Percentiles rank a stretch among this genome's conserved stretches.
Evolutionary conservation across 345 rosid genomes (phyloP).

Genomic region (Salix udensis): DNA sequence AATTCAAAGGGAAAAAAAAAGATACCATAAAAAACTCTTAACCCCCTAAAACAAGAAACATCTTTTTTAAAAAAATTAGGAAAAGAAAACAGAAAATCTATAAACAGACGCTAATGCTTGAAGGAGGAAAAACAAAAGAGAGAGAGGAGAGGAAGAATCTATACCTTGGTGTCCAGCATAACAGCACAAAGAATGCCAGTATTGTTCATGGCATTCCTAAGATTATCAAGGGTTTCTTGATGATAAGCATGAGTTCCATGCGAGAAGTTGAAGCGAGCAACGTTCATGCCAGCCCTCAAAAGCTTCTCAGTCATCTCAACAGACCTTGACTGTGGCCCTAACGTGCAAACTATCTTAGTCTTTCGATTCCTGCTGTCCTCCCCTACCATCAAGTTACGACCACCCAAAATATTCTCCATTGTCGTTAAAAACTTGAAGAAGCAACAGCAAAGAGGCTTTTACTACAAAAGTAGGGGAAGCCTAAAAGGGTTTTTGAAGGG

Average conservation of each 20-base stretch:
- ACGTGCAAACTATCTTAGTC: constrained; percentile 93
- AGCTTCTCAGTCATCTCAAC: constrained; percentile 74
- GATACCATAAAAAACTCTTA: no score
- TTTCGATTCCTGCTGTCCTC: constrained; percentile 46
- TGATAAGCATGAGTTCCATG: constrained; percentile 93
- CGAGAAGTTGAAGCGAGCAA: constrained; percentile 65
- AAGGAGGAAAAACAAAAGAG: not conserved
- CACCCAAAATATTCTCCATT: constrained; percentile 12
- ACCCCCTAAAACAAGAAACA: no score
- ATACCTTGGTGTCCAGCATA: constrained; percentile 92
- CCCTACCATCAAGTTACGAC: not conserved
- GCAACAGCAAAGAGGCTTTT: not conserved
- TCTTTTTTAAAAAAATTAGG: no score
- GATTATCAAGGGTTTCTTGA: constrained; percentile 87
- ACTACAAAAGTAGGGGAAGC: not conserved
- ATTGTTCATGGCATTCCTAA: constrained; percentile 73
- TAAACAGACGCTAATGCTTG: not conserved
- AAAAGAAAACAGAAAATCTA: not conserved
- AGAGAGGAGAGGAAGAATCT: not conserved
- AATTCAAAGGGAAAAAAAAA: not conserved
- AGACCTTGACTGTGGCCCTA: constrained; percentile 89
- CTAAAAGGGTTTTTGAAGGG: not conserved
- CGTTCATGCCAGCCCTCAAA: constrained; percentile 72
- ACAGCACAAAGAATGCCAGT: constrained; percentile 93
- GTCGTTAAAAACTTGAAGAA: not conserved